Percentiles rank a stretch among this genome's conserved stretches.
Conservation (phyloP, 768 basidiomycete genomes). For the Termitomyces titanicus region DNA sequence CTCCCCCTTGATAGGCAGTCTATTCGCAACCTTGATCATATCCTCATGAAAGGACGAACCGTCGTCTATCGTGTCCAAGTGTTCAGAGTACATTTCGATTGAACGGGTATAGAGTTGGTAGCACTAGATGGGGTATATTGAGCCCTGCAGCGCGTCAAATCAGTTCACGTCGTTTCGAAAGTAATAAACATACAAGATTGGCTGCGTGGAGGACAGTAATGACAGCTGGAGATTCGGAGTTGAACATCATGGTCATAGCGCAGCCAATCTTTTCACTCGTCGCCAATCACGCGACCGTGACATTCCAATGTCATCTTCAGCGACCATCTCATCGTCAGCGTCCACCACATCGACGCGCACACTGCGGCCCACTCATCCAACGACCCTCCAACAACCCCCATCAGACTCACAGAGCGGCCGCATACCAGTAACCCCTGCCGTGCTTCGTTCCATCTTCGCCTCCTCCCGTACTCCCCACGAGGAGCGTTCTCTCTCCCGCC, state of each 20-base stretch:
- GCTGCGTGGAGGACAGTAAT: not conserved
- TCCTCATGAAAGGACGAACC: slow-evolving; percentile 44
- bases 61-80: slow-evolving; percentile 24
- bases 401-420: slow-evolving; percentile 50
- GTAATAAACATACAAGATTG: not conserved
- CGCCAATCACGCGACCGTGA: slow-evolving; percentile 19
- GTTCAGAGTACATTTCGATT: slow-evolving; percentile 20
- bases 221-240: not conserved
- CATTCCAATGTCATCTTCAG: slow-evolving; percentile 40
- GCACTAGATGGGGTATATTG: slow-evolving; percentile 17
- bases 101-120: slow-evolving; percentile 1
- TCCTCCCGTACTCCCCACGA: slow-evolving; percentile 80
- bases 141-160: not conserved
- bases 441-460: slow-evolving; percentile 80
- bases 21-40: slow-evolving; percentile 57
- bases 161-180: not conserved
- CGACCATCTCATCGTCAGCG: slow-evolving; percentile 40
- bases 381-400: slow-evolving; percentile 33
- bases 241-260: not conserved
- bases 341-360: slow-evolving; percentile 49
- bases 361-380: slow-evolving; percentile 32
- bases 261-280: not conserved
- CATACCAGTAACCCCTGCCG: slow-evolving; percentile 81
- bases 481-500: slow-evolving; percentile 78
- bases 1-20: slow-evolving; percentile 58